Evolutionary conservation across 2,329 filamentous ascomycete species (phyloP).

Genomic region (Botrytis galanthina): DNA sequence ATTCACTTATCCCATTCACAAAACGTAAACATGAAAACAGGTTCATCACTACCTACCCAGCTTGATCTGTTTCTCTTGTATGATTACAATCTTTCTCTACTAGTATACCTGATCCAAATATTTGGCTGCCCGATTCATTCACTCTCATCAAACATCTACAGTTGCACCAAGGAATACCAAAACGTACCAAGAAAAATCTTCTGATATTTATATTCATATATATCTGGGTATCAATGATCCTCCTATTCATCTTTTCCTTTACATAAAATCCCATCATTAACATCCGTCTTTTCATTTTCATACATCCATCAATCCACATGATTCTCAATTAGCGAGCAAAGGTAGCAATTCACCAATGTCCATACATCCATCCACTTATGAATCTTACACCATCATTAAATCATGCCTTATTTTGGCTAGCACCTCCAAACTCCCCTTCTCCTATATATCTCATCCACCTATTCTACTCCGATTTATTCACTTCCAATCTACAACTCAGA

Average conservation of each 20-base stretch:
- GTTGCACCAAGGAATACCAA: background rate
- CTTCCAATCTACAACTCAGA: background rate
- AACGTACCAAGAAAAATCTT: background rate
- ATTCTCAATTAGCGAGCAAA: background rate
- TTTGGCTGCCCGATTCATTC: background rate
- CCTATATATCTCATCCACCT: no score
- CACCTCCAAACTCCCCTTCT: background rate
- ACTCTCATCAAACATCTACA: background rate
- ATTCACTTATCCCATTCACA: background rate
- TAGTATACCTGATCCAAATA: background rate
- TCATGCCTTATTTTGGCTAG: background rate
- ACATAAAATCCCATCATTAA: slow-evolving; percentile 1
- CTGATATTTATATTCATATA: background rate
- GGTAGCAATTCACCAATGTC: background rate
- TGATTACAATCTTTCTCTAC: background rate
- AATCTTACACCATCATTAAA: slow-evolving; percentile 5
- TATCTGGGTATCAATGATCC: slow-evolving; percentile 11
- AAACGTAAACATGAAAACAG: background rate
- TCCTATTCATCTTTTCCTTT: background rate
- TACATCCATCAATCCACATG: background rate
- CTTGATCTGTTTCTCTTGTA: background rate
- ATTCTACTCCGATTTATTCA: background rate
- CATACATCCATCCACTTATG: background rate
- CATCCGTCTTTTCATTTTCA: background rate
- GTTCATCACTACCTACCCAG: background rate